Percentiles rank a stretch among this genome's conserved stretches.
phyloP scores from a whole-genome alignment of 1,284 basidiomycete genomes.

The Flammula alnicola region DNA sequence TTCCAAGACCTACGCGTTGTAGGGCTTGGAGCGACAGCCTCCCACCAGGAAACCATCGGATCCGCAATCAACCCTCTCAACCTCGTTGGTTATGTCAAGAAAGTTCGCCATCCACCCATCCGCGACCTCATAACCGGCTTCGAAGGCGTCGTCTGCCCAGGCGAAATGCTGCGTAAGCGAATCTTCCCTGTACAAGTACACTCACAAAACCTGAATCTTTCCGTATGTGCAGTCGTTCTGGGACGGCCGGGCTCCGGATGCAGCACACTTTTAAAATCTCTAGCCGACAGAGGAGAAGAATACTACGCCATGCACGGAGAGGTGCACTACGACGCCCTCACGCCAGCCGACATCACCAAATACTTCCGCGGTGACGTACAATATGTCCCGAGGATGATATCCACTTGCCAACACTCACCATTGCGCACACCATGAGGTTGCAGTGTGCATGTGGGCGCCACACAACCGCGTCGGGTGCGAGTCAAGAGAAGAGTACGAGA shows the following conservation, averaged over 20 bases:
- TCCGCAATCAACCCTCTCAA: too few species aligned
- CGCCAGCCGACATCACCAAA: slow-evolving; percentile 48
- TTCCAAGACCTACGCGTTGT: too few species aligned
- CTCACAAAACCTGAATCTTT: too few species aligned
- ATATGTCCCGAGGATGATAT: slow-evolving; percentile 71
- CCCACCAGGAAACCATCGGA: too few species aligned
- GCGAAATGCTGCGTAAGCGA: too few species aligned
- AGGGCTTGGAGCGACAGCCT: too few species aligned
- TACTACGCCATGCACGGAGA: slow-evolving; percentile 61
- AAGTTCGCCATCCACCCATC: too few species aligned
- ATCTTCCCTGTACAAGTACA: too few species aligned
- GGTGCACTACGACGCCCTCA: slow-evolving; percentile 66
- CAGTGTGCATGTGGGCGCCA: slow-evolving; percentile 60
- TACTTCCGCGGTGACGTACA: slow-evolving; percentile 65
- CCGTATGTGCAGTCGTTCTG: slow-evolving; percentile 61
- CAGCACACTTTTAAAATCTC: slow-evolving; percentile 59
- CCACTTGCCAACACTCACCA: slow-evolving; percentile 73
- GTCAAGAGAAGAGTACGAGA: slow-evolving; percentile 47
- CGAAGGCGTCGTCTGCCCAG: too few species aligned
- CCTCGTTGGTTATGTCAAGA: too few species aligned
- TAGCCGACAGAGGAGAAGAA: slow-evolving; percentile 58
- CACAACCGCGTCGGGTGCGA: slow-evolving; percentile 45
- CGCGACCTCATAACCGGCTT: too few species aligned
- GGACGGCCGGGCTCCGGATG: slow-evolving; percentile 65
- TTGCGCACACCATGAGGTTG: slow-evolving; percentile 66